Evolutionary conservation across 129 eudicot species (phyloP), one percentile per base, ranked within the genome.

Genomic region (Centaurea solstitialis): DNA sequence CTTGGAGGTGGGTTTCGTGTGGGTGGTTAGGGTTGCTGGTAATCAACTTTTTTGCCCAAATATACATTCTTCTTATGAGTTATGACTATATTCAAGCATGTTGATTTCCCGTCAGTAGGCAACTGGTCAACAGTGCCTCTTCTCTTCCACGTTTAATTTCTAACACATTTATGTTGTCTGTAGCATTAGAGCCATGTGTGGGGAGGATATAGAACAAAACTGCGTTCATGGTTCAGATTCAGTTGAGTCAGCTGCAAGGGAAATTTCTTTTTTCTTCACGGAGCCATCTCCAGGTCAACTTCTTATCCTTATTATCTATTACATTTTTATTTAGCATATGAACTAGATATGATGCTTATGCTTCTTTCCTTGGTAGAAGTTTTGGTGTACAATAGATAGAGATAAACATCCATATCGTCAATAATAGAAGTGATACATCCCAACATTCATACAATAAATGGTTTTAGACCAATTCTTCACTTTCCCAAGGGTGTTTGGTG

Each of bases 181-280:
- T 24, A 81, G 85, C 75, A 86, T 94, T 81, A 90, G 98, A 80
- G 98, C 97, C 67, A 84, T 90, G 83, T 92, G 94, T 74, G 97
- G 97, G 75, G 23, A 75, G 80, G 65, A 57, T 53, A 35, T 75
- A 11, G 80, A 68, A 26, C 69, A 72, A 26, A 94, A 94, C 73
- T 94, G 97, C 39, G 97, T 94, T 77, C 98, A 94, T 67, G 98
- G 98, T 84, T 94, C 97, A 50, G 98, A 94, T 86, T 92, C 98
- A 62, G 80, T 12, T 12, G 76, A 86, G 72, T 94, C 98, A 61
- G 98, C 97, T 76, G 86, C 83, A 20, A 88, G 97, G 83, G 85
- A 81, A 37, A 81, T 81, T 37, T 81, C 72, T 0, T 94, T 92
- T 71, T 92, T 94, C 91, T 88, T 90, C 85, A 81, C 77, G 50